phyloP scores from a whole-genome alignment of 805 yeast genomes.

The Dipodascus albidus region DNA sequence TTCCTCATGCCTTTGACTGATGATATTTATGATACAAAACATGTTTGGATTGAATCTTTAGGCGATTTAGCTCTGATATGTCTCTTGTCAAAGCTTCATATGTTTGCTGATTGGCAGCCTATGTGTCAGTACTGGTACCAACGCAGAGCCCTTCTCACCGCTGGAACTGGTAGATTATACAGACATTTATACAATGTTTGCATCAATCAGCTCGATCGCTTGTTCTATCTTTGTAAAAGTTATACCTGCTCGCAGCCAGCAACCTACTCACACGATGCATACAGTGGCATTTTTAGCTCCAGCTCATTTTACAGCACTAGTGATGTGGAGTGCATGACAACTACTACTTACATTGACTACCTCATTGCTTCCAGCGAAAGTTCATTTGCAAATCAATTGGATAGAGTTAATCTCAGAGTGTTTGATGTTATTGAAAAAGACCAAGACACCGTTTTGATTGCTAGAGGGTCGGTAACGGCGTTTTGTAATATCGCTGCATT shows the following conservation, averaged over 20 bases:
- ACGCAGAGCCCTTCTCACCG: constrained; percentile 57
- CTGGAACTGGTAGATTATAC: constrained; percentile 77
- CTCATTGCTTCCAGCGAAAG: constrained; percentile 3
- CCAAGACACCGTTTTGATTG: background rate
- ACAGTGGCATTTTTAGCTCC: background rate
- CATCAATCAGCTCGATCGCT: constrained; percentile 36
- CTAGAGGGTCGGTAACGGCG: constrained; percentile 12
- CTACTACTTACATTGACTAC: background rate
- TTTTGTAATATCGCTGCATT: constrained; percentile 15
- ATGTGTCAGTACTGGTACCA: constrained; percentile 79
- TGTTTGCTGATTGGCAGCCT: constrained; percentile 81
- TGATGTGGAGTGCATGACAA: constrained; percentile 4
- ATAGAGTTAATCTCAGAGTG: background rate
- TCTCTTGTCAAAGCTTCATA: constrained; percentile 50
- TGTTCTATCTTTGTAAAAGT: constrained; percentile 18
- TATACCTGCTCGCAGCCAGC: constrained; percentile 12
- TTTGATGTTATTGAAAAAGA: constrained; percentile 4
- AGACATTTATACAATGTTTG: constrained; percentile 85
- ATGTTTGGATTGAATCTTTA: constrained; percentile 67
- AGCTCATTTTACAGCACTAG: background rate
- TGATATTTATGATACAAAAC: constrained; percentile 16
- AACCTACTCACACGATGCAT: constrained; percentile 7
- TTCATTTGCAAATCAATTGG: constrained; percentile 2
- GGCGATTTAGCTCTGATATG: constrained; percentile 53
- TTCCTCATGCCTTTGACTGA: constrained; percentile 16